Evolutionary conservation across 768 basidiomycete genomes (phyloP).

Genomic region (Tylopilus subfusipes): DNA sequence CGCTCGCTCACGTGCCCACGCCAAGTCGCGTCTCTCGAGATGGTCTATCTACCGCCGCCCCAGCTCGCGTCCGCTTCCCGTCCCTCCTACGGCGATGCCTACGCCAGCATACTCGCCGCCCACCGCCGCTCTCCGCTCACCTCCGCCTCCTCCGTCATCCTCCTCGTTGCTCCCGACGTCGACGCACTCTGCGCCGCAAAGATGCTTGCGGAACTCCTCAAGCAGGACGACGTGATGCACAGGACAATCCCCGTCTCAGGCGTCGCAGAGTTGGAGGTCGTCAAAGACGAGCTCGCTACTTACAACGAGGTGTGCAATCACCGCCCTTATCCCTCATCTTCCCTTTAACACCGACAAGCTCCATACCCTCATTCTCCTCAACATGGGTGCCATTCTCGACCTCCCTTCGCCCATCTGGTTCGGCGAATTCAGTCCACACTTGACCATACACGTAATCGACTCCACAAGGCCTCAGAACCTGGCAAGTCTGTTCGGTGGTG

Average conservation of each 20-base stretch:
- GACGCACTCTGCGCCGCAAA: constrained; percentile 89
- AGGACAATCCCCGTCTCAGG: constrained; percentile 87
- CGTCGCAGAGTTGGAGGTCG: constrained; percentile 65
- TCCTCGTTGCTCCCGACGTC: constrained; percentile 86
- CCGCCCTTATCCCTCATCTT: not conserved
- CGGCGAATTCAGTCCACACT: constrained; percentile 58
- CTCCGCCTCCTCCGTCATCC: constrained; percentile 78
- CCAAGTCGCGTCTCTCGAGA: constrained; percentile 19
- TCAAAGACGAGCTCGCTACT: constrained; percentile 61
- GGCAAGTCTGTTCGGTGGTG: constrained; percentile 74
- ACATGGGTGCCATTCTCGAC: constrained; percentile 88
- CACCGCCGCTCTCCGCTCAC: constrained; percentile 72
- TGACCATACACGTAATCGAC: constrained; percentile 91
- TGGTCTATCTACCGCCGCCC: constrained; percentile 73
- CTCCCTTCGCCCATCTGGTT: constrained; percentile 74
- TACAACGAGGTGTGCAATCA: constrained; percentile 59
- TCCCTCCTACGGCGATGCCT: constrained; percentile 70
- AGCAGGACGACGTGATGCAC: constrained; percentile 91
- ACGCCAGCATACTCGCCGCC: constrained; percentile 63
- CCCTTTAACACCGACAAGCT: constrained; percentile 43
- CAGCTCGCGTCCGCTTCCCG: constrained; percentile 56
- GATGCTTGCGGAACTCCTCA: constrained; percentile 86
- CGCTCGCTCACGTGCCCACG: constrained; percentile 10
- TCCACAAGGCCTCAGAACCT: constrained; percentile 89
- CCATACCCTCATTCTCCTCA: constrained; percentile 86